These are phyloP conservation scores for Combretum micranthum DNA, from an alignment of 345 rosid species.

Conservation along the genomic window DNA sequence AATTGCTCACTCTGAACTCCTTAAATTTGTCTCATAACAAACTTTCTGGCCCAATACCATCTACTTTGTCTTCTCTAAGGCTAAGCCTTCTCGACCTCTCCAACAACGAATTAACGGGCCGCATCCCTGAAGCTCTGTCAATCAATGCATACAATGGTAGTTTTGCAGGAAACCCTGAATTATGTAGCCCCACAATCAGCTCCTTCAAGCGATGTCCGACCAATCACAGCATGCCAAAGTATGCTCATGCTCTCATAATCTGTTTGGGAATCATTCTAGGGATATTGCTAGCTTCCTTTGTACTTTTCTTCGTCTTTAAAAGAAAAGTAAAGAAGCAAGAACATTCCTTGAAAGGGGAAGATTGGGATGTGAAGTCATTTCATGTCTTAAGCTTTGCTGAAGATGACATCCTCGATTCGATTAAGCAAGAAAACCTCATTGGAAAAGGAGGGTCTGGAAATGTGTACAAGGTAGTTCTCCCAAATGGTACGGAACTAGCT, in stretches of 20 bases:
- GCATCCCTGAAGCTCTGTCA: constrained; percentile 56
- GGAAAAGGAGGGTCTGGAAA: constrained; percentile 91
- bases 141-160: constrained; percentile 65
- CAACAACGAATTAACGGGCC: constrained; percentile 55
- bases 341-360: constrained; percentile 54
- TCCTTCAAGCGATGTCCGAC: constrained; percentile 46
- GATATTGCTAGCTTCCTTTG: constrained; percentile 48
- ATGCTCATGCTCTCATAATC: constrained; percentile 32
- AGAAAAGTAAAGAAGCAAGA: constrained; percentile 40
- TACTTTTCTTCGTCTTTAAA: constrained; percentile 43
- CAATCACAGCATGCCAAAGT: constrained; percentile 34
- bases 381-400: constrained; percentile 59
- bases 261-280: constrained; percentile 42
- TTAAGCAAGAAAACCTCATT: constrained; percentile 74
- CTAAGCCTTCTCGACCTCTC: constrained; percentile 86
- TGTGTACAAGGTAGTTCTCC: constrained; percentile 63
- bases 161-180: constrained; percentile 61
- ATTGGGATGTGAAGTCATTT: constrained; percentile 81
- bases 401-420: constrained; percentile 81
- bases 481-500: constrained; percentile 70
- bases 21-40: constrained; percentile 60
- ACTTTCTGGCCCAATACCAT: constrained; percentile 63
- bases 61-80: constrained; percentile 52
- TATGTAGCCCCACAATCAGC: constrained; percentile 55
- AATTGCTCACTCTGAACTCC: constrained; percentile 59